Percentiles rank a stretch among this genome's conserved stretches.
These are phyloP conservation scores for Allium cepa DNA, from an alignment of 106 monocot genomes.

Conservation along the genomic window DNA sequence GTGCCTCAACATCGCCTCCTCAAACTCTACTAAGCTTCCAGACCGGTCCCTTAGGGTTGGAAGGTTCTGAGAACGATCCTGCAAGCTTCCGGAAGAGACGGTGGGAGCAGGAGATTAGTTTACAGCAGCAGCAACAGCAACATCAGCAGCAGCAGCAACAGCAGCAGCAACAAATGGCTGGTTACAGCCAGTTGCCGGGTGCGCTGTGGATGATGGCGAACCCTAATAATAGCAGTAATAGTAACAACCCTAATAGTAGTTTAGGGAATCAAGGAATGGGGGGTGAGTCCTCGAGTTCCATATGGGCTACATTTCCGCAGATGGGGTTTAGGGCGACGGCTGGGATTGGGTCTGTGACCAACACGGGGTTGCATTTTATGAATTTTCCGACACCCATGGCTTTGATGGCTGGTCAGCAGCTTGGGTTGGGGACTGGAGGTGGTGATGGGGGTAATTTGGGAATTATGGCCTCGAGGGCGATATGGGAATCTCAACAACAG, in stretches of 20 bases:
- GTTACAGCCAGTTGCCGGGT: slow-evolving; percentile 24
- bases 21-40: slow-evolving; percentile 17
- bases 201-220: slow-evolving; percentile 46
- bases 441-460: slow-evolving; percentile 30
- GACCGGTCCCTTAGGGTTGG: slow-evolving; percentile 2
- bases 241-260: not conserved
- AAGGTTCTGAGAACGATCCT: slow-evolving; percentile 8
- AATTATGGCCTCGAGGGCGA: slow-evolving; percentile 27
- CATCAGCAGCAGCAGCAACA: slow-evolving; percentile 20
- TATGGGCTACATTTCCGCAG: slow-evolving; percentile 27
- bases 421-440: slow-evolving; percentile 28
- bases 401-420: slow-evolving; percentile 44
- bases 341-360: slow-evolving; percentile 22
- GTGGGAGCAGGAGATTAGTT: slow-evolving; percentile 29
- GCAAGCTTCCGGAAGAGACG: slow-evolving; percentile 37
- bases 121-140: slow-evolving; percentile 20
- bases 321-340: slow-evolving; percentile 14
- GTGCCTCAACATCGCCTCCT: slow-evolving; percentile 5
- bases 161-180: slow-evolving; percentile 25
- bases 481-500: slow-evolving; percentile 5
- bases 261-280: not conserved
- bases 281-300: slow-evolving; percentile 14
- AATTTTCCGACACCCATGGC: slow-evolving; percentile 76
- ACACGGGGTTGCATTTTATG: slow-evolving; percentile 54
- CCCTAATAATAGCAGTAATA: slow-evolving; percentile 13